phyloP scores from a whole-genome alignment of 1,284 basidiomycete species.

The Heliocybe sulcata region DNA sequence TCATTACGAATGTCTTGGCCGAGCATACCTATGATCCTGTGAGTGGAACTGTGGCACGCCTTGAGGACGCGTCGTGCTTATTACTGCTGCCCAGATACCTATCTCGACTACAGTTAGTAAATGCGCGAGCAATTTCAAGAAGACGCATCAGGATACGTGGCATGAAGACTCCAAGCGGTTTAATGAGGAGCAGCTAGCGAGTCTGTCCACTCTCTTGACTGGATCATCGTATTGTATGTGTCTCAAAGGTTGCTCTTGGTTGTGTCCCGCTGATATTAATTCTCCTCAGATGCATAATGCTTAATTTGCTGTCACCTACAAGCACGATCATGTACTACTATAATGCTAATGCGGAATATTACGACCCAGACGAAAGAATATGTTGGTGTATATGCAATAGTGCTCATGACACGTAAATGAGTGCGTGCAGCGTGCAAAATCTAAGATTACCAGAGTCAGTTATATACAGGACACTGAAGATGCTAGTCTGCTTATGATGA shows the following conservation, averaged over 20 bases:
- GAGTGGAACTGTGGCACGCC: slow-evolving; percentile 14
- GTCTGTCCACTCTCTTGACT: slow-evolving; percentile 64
- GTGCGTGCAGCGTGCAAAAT: no score
- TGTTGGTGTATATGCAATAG: no score
- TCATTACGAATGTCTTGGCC: slow-evolving; percentile 65
- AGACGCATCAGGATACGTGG: slow-evolving; percentile 81
- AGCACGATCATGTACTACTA: no score
- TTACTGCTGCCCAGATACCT: slow-evolving; percentile 41
- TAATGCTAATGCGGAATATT: no score
- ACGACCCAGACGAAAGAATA: no score
- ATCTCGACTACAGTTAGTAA: slow-evolving; percentile 69
- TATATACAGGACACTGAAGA: no score
- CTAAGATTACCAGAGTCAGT: no score
- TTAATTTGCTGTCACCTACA: not conserved
- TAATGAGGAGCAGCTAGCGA: slow-evolving; percentile 63
- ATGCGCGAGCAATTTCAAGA: slow-evolving; percentile 70
- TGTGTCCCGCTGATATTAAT: no score
- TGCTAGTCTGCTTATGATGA: not conserved
- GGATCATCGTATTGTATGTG: slow-evolving; percentile 68
- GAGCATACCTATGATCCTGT: slow-evolving; percentile 80
- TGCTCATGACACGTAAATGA: no score
- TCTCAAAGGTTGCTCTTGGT: not conserved
- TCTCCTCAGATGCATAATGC: not conserved
- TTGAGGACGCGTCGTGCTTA: slow-evolving; percentile 6
- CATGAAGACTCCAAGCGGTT: slow-evolving; percentile 76